Conservation (phyloP, 768 basidiomycete species). For the Auricularia cornea region DNA sequence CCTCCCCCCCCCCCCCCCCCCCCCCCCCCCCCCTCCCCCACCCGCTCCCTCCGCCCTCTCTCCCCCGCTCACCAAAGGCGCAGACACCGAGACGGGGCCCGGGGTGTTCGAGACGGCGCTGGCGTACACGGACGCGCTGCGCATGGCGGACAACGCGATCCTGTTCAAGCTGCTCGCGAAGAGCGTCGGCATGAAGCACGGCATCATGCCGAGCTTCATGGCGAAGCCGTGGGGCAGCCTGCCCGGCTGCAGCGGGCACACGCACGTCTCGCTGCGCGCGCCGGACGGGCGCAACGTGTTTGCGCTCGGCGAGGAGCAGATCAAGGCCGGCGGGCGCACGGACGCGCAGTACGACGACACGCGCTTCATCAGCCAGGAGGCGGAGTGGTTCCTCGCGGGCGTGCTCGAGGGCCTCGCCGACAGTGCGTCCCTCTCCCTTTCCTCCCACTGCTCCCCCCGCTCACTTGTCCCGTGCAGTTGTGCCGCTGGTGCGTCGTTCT, state of each 20-base stretch:
- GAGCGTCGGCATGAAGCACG: constrained; percentile 82
- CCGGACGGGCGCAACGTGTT: constrained; percentile 68
- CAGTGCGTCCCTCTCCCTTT: constrained; percentile 37
- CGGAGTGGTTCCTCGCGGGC: constrained; percentile 93
- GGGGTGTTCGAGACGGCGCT: constrained; percentile 76
- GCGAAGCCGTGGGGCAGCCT: constrained; percentile 93
- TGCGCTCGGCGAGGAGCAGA: constrained; percentile 54
- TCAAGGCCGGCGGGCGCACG: constrained; percentile 46
- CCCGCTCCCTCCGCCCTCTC: too few species aligned
- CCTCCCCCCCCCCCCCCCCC: too few species aligned
- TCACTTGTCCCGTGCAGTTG: background rate
- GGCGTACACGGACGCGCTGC: constrained; percentile 66
- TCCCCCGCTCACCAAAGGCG: background rate
- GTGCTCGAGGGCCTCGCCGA: constrained; percentile 84
- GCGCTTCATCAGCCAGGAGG: constrained; percentile 71
- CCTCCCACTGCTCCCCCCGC: background rate
- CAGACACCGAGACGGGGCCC: constrained; percentile 90
- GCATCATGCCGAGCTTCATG: constrained; percentile 94
- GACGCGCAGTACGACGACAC: constrained; percentile 75
- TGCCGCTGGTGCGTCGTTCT: background rate
- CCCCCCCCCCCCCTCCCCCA: too few species aligned
- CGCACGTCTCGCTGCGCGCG: constrained; percentile 82
- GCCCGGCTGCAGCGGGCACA: constrained; percentile 96
- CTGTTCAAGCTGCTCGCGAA: constrained; percentile 91
- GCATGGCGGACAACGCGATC: constrained; percentile 87